Conservation (phyloP, 768 basidiomycete genomes). For the Paxillus rubicundulus region DNA sequence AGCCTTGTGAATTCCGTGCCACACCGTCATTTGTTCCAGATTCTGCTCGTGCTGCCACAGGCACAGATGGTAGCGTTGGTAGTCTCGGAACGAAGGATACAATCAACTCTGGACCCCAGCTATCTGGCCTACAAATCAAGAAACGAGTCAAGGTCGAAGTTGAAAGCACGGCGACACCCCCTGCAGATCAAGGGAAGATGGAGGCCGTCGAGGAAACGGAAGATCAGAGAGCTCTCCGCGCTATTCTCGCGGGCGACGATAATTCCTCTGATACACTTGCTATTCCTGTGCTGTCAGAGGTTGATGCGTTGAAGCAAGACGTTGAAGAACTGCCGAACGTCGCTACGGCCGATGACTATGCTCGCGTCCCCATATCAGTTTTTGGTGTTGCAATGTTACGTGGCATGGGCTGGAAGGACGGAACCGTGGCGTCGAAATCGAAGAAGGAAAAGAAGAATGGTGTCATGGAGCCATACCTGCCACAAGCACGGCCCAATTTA, state of each 20-base stretch:
- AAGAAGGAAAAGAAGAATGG: conserved; percentile 56
- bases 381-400: conserved; percentile 92
- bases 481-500: conserved; percentile 76
- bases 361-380: conserved; percentile 87
- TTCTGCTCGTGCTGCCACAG: conserved; percentile 51
- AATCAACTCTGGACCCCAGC: conserved; percentile 74
- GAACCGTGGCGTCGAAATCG: conserved; percentile 59
- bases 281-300: conserved; percentile 57
- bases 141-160: conserved; percentile 29
- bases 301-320: conserved; percentile 83
- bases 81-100: conserved; percentile 71
- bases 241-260: conserved; percentile 58
- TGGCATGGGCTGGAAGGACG: conserved; percentile 97
- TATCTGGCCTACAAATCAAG: conserved; percentile 62
- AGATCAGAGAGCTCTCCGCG: conserved; percentile 78
- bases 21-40: conserved; percentile 59
- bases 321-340: conserved; percentile 73
- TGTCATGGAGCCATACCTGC: conserved; percentile 75
- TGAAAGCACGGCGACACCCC: background rate
- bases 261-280: conserved; percentile 34
- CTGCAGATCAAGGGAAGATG: conserved; percentile 14
- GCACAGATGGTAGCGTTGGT: conserved; percentile 71
- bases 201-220: conserved; percentile 56
- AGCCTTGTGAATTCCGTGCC: background rate
- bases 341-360: conserved; percentile 82